Evolutionary conservation across 164 flowering plant species (phyloP), one percentile per base, ranked within the genome.

Genomic region (Nelumbo lutea): DNA sequence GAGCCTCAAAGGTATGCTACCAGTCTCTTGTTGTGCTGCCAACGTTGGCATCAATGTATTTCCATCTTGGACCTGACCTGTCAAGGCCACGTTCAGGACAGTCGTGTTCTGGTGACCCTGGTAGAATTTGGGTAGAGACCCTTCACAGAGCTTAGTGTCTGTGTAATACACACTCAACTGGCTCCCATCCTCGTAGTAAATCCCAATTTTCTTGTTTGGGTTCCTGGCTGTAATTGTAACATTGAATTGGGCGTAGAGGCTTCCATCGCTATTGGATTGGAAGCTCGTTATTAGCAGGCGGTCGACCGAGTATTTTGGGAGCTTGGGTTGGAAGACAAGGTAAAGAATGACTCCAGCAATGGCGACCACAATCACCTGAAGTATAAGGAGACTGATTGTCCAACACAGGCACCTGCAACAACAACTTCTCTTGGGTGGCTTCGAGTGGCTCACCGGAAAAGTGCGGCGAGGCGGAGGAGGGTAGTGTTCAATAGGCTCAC

Each of bases 101-200:
- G 98, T 91, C 1, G 95, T 90, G 80, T 94, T 94, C 66, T 67
- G 53, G 61, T 94, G 97, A 4, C 97, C 97, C 72, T 94, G 98
- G 67, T 91, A 94, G 82, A 94, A 94, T 58, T 67, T 75, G 0
- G 98, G 98, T 72, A 88, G 62, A 1, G 83, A 66, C 4, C 98
- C 98, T 53, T 77, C 70, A 63, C 88, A 80, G 0, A 94, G 86
- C 42, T 79, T 66, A 1, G 83, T 83, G 27, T 73, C 78, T 0
- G 61, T 71, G 75, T 86, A 89, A 79, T 72, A 87, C 15, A 81
- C 96, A 2, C 86, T 85, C 15, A 91, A 4, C 2, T 14, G 42
- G 42, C 96, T 84, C 0, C 97, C 97, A 3, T 79, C 65, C 73
- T 85, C 85, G 60, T 91, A 94, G 83, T 84, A 86, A 15, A 94